Evolutionary conservation across 78 protist species (phyloP).

Genomic region (Anaeramoeba ignava): DNA sequence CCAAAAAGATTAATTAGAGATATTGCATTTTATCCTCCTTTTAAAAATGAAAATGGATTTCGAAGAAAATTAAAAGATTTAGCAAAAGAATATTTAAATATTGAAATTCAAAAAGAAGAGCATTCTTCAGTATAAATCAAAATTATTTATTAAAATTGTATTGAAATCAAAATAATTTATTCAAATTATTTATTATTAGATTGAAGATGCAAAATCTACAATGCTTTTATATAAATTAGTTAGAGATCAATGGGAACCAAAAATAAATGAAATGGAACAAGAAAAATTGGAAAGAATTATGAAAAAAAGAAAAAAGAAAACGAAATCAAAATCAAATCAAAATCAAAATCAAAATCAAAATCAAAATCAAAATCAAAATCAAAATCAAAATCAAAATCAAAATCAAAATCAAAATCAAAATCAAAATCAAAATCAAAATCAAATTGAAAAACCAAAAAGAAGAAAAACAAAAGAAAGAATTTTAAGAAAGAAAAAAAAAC

Average conservation of each 20-base stretch:
- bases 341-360: neutral
- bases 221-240: neutral
- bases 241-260: neutral
- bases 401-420: neutral
- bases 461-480: neutral
- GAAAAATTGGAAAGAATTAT: neutral
- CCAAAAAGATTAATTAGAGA: neutral
- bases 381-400: neutral
- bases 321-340: neutral
- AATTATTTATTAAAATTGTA: no score
- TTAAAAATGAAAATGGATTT: no score
- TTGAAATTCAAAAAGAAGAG: no score
- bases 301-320: neutral
- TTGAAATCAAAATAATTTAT: no score
- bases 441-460: neutral
- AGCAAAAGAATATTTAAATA: no score
- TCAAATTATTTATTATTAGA: no score
- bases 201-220: neutral
- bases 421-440: neutral
- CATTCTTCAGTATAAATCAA: no score
- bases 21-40: no score
- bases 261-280: neutral
- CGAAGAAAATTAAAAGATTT: no score
- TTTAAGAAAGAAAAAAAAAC: neutral
- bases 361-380: neutral